Conservation (phyloP, 108 stramenopile species). For the Nannochloropsis gaditana region DNA sequence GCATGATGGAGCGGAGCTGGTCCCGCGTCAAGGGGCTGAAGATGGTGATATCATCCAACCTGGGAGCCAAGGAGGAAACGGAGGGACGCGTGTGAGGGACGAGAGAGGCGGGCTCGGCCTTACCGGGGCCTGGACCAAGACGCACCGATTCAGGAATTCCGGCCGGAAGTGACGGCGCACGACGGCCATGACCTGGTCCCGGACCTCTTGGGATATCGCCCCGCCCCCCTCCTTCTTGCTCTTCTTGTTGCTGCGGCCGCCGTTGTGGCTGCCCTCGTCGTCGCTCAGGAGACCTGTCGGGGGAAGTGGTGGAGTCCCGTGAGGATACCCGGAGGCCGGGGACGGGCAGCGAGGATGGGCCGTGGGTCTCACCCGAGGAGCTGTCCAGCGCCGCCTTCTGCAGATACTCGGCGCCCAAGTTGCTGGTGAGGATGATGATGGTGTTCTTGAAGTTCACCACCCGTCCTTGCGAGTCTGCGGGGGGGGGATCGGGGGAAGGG, state of each 20-base stretch:
- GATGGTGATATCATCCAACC: conserved; percentile 32
- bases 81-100: neutral
- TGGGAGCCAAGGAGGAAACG: conserved; percentile 14
- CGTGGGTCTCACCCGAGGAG: neutral
- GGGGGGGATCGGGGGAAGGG: neutral
- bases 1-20: conserved; percentile 25
- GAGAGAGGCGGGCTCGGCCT: too few species aligned
- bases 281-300: neutral
- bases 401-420: conserved; percentile 60
- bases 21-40: conserved; percentile 18
- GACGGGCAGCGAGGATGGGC: too few species aligned
- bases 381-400: conserved; percentile 21
- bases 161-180: conserved; percentile 63
- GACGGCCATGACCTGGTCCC: conserved; percentile 51
- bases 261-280: neutral
- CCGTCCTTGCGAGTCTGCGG: conserved; percentile 52
- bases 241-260: neutral
- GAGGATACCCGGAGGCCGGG: too few species aligned
- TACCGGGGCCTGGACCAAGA: conserved; percentile 34
- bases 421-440: conserved; percentile 78
- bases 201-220: neutral
- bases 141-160: conserved; percentile 90
- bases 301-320: too few species aligned
- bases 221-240: conserved; percentile 2
- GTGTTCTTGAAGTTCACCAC: conserved; percentile 86